Evolutionary conservation across 2,329 filamentous ascomycete species (phyloP), one percentile per base, ranked within the genome.

Genomic region (Fonsecaea multimorphosa): DNA sequence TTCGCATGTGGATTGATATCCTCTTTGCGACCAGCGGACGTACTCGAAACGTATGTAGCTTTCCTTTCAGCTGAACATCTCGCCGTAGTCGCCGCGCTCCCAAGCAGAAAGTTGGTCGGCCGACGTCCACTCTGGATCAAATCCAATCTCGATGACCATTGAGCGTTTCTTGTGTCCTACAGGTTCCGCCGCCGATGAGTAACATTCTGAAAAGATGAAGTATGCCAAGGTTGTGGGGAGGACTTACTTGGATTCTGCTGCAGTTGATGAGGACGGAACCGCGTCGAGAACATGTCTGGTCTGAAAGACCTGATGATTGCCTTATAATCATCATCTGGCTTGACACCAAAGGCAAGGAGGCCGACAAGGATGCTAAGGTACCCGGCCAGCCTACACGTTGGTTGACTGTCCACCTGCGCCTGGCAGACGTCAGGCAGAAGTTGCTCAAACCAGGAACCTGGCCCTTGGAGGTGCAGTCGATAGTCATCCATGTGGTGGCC

Each of bases 361-460:
- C 51, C 66, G 9, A 68, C 40, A 36, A 68, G 34, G 27, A 68
- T 61, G 22, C 40, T 64, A 9, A 68, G 60, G 24, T 68, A 46
- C 7, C 66, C 66, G 11, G 66, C 63, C 11, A 68, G 46, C 9
- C 14, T 58, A 27, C 66, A 68, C 5, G 14, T 49, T 32, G 29
- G 27, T 14, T 38, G 6, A n/a, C 32, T 55, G 29, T 29, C 11
- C 3, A 31, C n/a, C 19, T 58, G 51, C 12, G 65, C 22, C 27
- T 54, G 8, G 36, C 31, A 65, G 14, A 54, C 59, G 22, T 19
- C 51, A 6, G 62, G 59, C 11, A 68, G 56, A 19, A 68, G 52
- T 53, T 63, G 32, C 29, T 65, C 59, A 29, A 65, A 68, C 62
- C 62, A 68, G n/a, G 51, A 2, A 16, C 52, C 14, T 22, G 66